Evolutionary conservation across 2,329 filamentous ascomycete species (phyloP), one percentile per base, ranked within the genome.

Genomic region (Pleoardoris graminearum): DNA sequence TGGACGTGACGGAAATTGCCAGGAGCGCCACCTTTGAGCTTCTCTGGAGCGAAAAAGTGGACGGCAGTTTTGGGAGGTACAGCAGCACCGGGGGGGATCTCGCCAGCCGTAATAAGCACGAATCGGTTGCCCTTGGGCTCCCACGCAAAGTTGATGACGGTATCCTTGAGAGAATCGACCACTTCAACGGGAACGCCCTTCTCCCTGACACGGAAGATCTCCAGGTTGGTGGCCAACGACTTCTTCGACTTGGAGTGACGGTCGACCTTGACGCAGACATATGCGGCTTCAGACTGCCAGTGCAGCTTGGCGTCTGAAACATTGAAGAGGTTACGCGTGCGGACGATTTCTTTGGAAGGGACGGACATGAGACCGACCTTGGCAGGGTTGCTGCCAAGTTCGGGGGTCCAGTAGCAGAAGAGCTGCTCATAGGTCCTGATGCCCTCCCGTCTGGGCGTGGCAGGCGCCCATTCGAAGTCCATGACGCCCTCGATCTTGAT

Each of bases 161-260:
- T 96, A 70, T 97, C 94, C 79, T 97, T 97, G 77, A 99, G 89
- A 48, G 88, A 91, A 76, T 99, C 94, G 46, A 99, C 91, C 51
- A 97, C 94, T 76, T 99, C 94, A 49, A 99, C 93, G 1, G 94
- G 94, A 2, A 99, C 94, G 63, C 94, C 93, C 84, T 99, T 99
- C 77, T 99, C 94, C 73, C 85, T 87, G 65, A 99, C 85, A 55
- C 94, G 90, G 88, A 99, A 99, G 71, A 99, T 97, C 75, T 99
- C 94, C 30, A 99, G 85, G 63, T 96, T 97, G 27, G 94, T 99
- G 56, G 92, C 93, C 67, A 96, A 85, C 2, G 91, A 96, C 79
- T 97, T 99, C 83, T 97, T 97, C 51, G 92, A 97, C 79, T 99
- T 99, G 75, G 91, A 96, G 82, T 99, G 94, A 61, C 94, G 85